A percentile compares a stretch with the other conserved stretches of the same genome.
These are phyloP conservation scores for Paramecium caudatum DNA, from an alignment of 73 alveolate genomes.

Conservation along the genomic window DNA sequence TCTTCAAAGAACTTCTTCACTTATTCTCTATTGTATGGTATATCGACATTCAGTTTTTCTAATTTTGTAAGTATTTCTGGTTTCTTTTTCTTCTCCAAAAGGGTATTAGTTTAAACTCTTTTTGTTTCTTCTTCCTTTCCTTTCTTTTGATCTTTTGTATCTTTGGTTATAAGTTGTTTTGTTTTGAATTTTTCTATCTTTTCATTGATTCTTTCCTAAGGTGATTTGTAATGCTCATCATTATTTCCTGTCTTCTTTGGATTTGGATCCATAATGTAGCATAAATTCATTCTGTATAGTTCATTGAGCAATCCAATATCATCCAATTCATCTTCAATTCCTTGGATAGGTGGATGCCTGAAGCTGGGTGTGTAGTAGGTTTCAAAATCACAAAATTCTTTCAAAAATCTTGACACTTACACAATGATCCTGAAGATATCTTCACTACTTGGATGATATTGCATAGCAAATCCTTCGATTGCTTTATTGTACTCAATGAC, in stretches of 20 bases:
- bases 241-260: conserved; percentile 73
- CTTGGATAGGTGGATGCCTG: conserved; percentile 86
- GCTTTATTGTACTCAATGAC: conserved; percentile 86
- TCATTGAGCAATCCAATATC: conserved; percentile 82
- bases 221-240: conserved; percentile 74
- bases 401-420: conserved; percentile 81
- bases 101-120: no score
- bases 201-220: conserved; percentile 66
- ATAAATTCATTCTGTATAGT: conserved; percentile 74
- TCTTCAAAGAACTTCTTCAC: conserved; percentile 68
- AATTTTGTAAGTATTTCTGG: conserved; percentile 52
- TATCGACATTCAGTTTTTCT: conserved; percentile 74
- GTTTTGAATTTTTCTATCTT: conserved; percentile 57
- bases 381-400: conserved; percentile 86
- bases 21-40: conserved; percentile 72
- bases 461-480: conserved; percentile 82
- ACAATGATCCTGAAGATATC: conserved; percentile 83
- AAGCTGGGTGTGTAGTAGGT: conserved; percentile 81
- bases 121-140: conserved; percentile 64
- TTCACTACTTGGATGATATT: conserved; percentile 82
- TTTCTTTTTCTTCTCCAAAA: conserved; percentile 50
- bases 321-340: conserved; percentile 79
- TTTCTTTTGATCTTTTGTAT: neutral
- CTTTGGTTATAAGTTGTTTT: conserved; percentile 34
- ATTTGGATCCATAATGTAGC: conserved; percentile 70